A percentile compares a stretch with the other conserved stretches of the same genome.
Evolutionary conservation across 495 filamentous ascomycete genomes (phyloP).

Genomic region (Penicillium subrubescens): DNA sequence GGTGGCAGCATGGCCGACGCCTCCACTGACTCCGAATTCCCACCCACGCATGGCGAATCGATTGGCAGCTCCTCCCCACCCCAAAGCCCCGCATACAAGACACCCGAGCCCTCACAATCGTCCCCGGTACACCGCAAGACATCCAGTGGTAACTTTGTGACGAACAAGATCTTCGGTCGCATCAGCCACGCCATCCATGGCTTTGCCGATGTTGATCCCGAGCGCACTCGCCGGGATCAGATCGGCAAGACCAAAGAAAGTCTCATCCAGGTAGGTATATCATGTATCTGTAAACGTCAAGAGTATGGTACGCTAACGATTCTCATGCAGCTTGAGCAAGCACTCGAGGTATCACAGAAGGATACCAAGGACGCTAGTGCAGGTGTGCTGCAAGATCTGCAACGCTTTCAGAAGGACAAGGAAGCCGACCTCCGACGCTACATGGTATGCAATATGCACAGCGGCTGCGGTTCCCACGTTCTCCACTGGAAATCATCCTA

Average conservation of each 20-base stretch:
- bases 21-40: conserved; percentile 90
- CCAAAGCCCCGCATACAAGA: conserved; percentile 27
- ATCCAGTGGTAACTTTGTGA: conserved; percentile 76
- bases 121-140: conserved; percentile 66
- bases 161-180: conserved; percentile 91
- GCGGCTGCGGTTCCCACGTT: not conserved
- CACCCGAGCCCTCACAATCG: conserved; percentile 33
- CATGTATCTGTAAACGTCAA: not conserved
- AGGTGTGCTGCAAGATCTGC: conserved; percentile 84
- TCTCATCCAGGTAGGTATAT: conserved; percentile 55
- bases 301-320: conserved; percentile 7
- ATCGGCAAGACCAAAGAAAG: conserved; percentile 92
- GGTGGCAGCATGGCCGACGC: conserved; percentile 56
- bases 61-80: conserved; percentile 60
- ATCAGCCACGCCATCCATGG: conserved; percentile 94
- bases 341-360: conserved; percentile 78
- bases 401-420: conserved; percentile 90
- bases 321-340: conserved; percentile 76
- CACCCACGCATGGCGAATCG: conserved; percentile 78
- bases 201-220: conserved; percentile 93
- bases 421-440: conserved; percentile 91
- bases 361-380: conserved; percentile 90
- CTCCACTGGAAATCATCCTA: not conserved
- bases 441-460: conserved; percentile 83
- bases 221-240: conserved; percentile 85